Conservation (phyloP, 257 asterid genomes). For the Mitragyna speciosa region DNA sequence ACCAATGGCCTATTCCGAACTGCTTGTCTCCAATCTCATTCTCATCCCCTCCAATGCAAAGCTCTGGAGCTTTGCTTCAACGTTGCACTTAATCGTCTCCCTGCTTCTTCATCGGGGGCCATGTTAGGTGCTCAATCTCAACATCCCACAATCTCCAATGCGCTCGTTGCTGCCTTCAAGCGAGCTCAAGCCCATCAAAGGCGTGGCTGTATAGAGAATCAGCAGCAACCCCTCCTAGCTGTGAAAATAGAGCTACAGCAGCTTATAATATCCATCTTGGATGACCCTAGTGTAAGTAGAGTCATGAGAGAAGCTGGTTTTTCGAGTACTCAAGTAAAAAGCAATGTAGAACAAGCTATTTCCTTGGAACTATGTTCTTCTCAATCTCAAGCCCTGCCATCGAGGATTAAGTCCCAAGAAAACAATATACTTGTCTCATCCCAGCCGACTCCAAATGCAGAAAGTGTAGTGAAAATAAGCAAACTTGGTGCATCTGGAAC, state of each 20-base stretch:
- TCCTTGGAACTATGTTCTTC: conserved; percentile 40
- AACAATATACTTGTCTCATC: conserved; percentile 18
- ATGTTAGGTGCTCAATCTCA: conserved; percentile 37
- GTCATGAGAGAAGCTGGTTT: conserved; percentile 94
- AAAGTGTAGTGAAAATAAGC: conserved; percentile 1
- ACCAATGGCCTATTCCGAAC: conserved; percentile 52
- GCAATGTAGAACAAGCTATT: conserved; percentile 61
- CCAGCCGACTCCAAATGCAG: conserved; percentile 1
- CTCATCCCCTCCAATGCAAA: conserved; percentile 90
- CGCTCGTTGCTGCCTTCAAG: conserved; percentile 89
- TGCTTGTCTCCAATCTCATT: conserved; percentile 73
- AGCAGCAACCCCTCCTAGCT: conserved; percentile 59
- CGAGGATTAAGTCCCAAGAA: conserved; percentile 20
- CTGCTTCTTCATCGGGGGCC: conserved; percentile 51
- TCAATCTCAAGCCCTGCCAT: conserved; percentile 15
- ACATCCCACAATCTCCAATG: conserved; percentile 71
- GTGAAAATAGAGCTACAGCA: conserved; percentile 75
- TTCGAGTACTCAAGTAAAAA: conserved; percentile 74
- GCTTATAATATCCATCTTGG: conserved; percentile 75
- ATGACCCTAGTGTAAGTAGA: conserved; percentile 91
- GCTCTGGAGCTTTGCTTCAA: conserved; percentile 95
- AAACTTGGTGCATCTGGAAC: conserved; percentile 6
- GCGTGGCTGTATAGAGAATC: conserved; percentile 66
- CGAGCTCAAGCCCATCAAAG: conserved; percentile 95
- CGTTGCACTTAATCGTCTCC: conserved; percentile 86